A percentile compares a stretch with the other conserved stretches of the same genome.
Conservation (phyloP, 257 asterid genomes). For the Paraleonurus japonicus region DNA sequence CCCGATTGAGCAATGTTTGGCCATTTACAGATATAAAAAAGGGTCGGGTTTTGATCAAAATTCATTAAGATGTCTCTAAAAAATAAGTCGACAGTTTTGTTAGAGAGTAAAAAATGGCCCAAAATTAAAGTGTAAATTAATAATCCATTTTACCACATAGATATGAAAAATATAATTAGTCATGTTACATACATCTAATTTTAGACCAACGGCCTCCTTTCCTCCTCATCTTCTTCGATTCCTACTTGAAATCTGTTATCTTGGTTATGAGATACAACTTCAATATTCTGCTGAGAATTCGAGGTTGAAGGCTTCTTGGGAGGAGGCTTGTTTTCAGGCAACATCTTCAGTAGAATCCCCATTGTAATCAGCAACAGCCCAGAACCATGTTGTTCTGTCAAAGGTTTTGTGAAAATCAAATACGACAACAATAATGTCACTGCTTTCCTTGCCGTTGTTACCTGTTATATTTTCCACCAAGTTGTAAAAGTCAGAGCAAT, state of each 20-base stretch:
- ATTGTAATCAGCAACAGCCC: conserved; percentile 71
- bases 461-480: conserved; percentile 33
- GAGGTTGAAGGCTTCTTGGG: conserved; percentile 25
- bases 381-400: conserved; percentile 77
- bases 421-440: conserved; percentile 80
- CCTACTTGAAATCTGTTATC: conserved; percentile 38
- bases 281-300: conserved; percentile 25
- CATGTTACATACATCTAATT: background rate
- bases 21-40: too few species aligned
- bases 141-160: background rate
- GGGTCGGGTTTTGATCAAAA: background rate
- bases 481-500: background rate
- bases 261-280: conserved; percentile 20
- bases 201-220: conserved; percentile 69
- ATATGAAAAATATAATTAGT: background rate
- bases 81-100: background rate
- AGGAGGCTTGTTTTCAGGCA: conserved; percentile 64
- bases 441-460: conserved; percentile 95
- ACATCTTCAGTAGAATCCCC: conserved; percentile 81
- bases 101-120: background rate
- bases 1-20: too few species aligned
- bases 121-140: background rate
- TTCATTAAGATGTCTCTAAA: background rate
- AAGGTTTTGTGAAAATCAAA: conserved; percentile 84
- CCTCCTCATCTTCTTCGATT: conserved; percentile 61